Evolutionary conservation across 495 filamentous ascomycete species (phyloP), one percentile per base, ranked within the genome.

Genomic region (Acidiella bohemica): DNA sequence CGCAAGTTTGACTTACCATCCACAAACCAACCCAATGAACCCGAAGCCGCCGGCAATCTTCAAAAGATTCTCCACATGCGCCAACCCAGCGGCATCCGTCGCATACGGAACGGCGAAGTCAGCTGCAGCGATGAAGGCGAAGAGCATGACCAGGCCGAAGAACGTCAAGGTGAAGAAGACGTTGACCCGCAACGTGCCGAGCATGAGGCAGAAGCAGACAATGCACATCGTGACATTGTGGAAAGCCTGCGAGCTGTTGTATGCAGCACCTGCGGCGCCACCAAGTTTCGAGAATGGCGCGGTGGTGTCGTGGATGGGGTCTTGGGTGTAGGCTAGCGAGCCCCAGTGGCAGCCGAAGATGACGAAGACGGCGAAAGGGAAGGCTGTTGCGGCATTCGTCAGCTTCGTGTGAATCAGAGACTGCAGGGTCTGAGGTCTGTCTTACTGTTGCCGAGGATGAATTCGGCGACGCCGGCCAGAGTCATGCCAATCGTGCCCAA

Each of bases 311-410:
- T 50, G 42, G 12, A 35, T 33, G 7, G 48, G 47, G 36, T 54
- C 51, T 16, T 44, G 29, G 11, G 37, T 30, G 44, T 54, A 54
- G 3, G 37, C 51, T 5, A 54, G 39, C 10, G 26, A 31, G 34
- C 36, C 27, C 51, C 51, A 54, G 32, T 54, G 51, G 6, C 13
- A 37, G 1, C 51, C 51, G 29, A 40, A 54, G 20, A 51, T 49
- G 29, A 54, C 24, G 36, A 54, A 54, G 11, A 54, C 47, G 13
- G 50, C 50, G 8, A 50, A 46, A 22, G 50, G 50, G 35, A 50
- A 53, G 3, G 42, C 40, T 44, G 25, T n/a, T 13, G 21, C 6
- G 19, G 13, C 8, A 13, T 6, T 12, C 22, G 27, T 37, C 14
- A 44, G 32, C 17, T 9, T 19, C 9, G 12, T 3, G 8, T 25